These are phyloP conservation scores for Primulina huaijiensis DNA, from an alignment of 257 asterid species.

Conservation along the genomic window DNA sequence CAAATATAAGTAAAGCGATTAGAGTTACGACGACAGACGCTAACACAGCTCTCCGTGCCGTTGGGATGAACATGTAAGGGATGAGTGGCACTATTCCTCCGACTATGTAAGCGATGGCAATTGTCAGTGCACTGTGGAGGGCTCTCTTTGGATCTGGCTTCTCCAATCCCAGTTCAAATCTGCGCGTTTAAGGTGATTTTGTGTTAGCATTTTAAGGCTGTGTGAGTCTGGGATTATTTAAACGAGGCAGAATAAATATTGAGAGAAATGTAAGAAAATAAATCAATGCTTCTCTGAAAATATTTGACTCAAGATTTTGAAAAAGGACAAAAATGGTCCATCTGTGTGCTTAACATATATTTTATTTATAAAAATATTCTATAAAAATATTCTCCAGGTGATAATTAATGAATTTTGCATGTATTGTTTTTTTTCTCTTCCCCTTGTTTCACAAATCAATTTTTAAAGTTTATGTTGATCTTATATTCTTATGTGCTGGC, in stretches of 20 bases:
- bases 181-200: slow-evolving; percentile 27
- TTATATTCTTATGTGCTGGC: too few species aligned
- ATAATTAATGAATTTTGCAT: background rate
- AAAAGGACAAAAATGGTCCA: background rate
- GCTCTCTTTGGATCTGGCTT: slow-evolving; percentile 95
- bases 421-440: background rate
- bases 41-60: slow-evolving; percentile 56
- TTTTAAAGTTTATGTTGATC: too few species aligned
- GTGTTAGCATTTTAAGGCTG: background rate
- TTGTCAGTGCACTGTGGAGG: slow-evolving; percentile 76
- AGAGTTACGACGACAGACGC: slow-evolving; percentile 65
- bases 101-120: slow-evolving; percentile 65
- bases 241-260: too few species aligned
- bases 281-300: background rate
- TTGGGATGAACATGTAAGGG: slow-evolving; percentile 72
- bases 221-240: too few species aligned
- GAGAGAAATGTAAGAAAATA: too few species aligned
- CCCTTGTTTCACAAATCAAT: background rate
- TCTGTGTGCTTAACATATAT: too few species aligned
- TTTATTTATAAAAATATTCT: too few species aligned
- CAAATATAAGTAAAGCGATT: slow-evolving; percentile 67
- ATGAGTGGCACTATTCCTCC: slow-evolving; percentile 86
- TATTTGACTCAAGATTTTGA: slow-evolving; percentile 18
- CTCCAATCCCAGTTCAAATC: slow-evolving; percentile 94
- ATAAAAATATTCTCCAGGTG: background rate